Percentiles rank a stretch among this genome's conserved stretches.
These are phyloP conservation scores for Polymyxa betae DNA, from an alignment of 208 protist genomes.

Conservation along the genomic window DNA sequence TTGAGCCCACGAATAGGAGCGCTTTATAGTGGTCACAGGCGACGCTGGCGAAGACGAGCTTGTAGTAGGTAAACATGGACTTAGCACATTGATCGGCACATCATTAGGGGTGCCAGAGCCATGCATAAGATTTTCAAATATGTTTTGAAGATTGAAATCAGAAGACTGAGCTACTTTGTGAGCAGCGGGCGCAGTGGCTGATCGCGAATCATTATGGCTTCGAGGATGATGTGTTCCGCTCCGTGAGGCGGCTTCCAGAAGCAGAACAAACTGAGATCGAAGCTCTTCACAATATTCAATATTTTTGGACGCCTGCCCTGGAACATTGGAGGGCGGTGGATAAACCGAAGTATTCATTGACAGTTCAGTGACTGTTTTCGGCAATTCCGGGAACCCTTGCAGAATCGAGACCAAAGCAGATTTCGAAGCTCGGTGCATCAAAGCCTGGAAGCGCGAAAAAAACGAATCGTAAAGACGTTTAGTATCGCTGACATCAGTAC, in stretches of 20 bases:
- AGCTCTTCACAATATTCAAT: slow-evolving; percentile 33
- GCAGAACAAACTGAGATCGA: background rate
- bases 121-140: background rate
- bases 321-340: background rate
- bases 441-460: slow-evolving; percentile 4
- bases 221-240: background rate
- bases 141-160: background rate
- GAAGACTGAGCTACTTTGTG: background rate
- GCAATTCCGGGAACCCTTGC: background rate
- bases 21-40: background rate
- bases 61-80: too few relatives aligned
- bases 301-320: background rate
- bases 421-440: slow-evolving; percentile 8
- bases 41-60: background rate
- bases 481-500: slow-evolving; percentile 1
- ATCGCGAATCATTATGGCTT: background rate
- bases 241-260: background rate
- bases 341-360: slow-evolving; percentile 29
- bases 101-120: background rate
- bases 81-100: background rate
- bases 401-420: background rate
- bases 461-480: slow-evolving; percentile 16
- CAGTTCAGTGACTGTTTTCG: background rate
- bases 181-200: background rate
- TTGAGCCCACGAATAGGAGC: background rate